phyloP scores from a whole-genome alignment of 352 stramenopile genomes.

The Globisporangium spiculum region DNA sequence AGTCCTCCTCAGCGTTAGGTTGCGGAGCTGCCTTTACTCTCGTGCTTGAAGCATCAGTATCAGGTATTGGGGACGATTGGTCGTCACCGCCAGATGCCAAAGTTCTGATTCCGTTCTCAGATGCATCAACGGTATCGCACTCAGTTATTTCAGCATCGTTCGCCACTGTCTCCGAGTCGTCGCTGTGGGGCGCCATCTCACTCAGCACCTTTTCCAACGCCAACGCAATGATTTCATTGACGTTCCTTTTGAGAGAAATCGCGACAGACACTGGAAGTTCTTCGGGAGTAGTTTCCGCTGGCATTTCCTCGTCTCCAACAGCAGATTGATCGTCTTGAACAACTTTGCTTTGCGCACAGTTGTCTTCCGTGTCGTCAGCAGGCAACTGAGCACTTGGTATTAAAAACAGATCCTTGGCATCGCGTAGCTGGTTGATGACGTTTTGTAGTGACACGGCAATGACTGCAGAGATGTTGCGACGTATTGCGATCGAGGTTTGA shows the following conservation, averaged over 20 bases:
- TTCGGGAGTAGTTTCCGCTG: too few species aligned
- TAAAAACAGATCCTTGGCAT: neutral
- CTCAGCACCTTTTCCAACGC: slow-evolving; percentile 27
- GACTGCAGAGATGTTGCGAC: slow-evolving; percentile 27
- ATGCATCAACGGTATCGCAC: too few species aligned
- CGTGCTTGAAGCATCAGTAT: neutral
- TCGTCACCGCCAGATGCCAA: neutral
- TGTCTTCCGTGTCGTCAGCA: neutral
- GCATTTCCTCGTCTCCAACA: neutral
- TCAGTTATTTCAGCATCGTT: neutral
- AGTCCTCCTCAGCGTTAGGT: neutral
- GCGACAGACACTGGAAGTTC: slow-evolving; percentile 23
- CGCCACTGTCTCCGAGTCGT: neutral
- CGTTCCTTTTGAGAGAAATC: slow-evolving; percentile 31
- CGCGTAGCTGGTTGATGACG: slow-evolving; percentile 24
- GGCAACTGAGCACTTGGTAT: neutral
- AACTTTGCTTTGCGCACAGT: neutral
- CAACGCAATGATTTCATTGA: slow-evolving; percentile 30
- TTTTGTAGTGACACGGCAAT: slow-evolving; percentile 30
- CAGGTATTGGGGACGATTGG: neutral
- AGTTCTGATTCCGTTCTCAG: neutral
- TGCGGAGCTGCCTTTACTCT: neutral
- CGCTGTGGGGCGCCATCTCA: slow-evolving; percentile 15
- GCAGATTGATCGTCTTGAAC: neutral
- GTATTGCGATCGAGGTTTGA: slow-evolving; percentile 26